A percentile compares a stretch with the other conserved stretches of the same genome.
Evolutionary conservation across 371 early-diverging fungal genomes (phyloP).

Genomic region (Mucor racemosus): DNA sequence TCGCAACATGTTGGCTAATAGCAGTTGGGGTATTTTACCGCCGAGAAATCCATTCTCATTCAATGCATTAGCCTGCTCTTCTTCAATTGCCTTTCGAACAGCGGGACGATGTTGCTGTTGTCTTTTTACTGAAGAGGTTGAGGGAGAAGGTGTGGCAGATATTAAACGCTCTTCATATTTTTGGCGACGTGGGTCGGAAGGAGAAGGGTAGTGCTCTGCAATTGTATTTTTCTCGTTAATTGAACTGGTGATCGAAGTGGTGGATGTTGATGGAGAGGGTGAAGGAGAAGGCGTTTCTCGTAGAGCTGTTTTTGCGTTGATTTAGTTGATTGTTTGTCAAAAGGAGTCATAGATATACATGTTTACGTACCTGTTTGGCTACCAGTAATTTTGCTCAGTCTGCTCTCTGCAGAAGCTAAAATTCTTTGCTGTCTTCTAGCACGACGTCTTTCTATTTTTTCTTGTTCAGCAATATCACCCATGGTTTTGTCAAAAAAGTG

Average conservation of each 20-base stretch:
- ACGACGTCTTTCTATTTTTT: constrained; percentile 60
- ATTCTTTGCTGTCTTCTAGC: constrained; percentile 65
- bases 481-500: constrained; percentile 9
- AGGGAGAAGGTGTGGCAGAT: constrained; percentile 1
- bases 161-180: constrained; percentile 21
- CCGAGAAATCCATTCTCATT: constrained; percentile 20
- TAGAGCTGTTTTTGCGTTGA: constrained; percentile 17
- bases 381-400: constrained; percentile 62
- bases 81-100: constrained; percentile 24
- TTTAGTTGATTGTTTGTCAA: not conserved
- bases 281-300: constrained; percentile 43
- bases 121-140: constrained; percentile 26
- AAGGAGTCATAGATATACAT: not conserved
- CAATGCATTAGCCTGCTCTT: constrained; percentile 19
- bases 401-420: constrained; percentile 60
- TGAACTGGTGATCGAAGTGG: not conserved
- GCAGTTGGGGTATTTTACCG: constrained; percentile 12
- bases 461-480: constrained; percentile 54
- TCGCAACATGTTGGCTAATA: constrained; percentile 19
- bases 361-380: constrained; percentile 47
- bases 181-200: constrained; percentile 21
- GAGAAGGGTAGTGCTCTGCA: constrained; percentile 31
- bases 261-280: constrained; percentile 29
- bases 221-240: constrained; percentile 12
- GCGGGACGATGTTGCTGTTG: constrained; percentile 20